Evolutionary conservation across 345 rosid species (phyloP), one percentile per base, ranked within the genome.

Genomic region (Balakata baccata): DNA sequence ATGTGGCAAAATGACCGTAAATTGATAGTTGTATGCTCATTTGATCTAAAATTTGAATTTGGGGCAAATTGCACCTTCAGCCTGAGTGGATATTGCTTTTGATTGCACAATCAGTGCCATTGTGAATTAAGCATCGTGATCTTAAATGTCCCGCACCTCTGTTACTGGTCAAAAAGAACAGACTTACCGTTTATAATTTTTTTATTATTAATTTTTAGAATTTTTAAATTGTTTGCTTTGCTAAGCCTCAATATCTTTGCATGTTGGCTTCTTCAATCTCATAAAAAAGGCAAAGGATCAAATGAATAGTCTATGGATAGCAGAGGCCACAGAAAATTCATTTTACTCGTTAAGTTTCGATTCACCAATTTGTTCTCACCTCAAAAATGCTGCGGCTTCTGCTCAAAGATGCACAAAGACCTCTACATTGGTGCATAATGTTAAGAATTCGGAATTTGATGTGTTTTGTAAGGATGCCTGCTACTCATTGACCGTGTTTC

Each of bases 301-400:
- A 34, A 75, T 60, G 64, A 90, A 93, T 86, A 79, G 84, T 58
- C 78, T 90, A 56, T 92, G 98, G 94, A 89, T 91, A 4, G 88
- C 97, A 34, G 97, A 95, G 66, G 91, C 93, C 60, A 91, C 93
- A 63, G 97, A 91, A 74, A 93, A 95, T 78, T 89, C 97, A 63
- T 79, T 74, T 43, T 90, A 92, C 71, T 82, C 75, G 64, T 64
- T 86, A 51, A 85, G 74, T 76, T 87, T 88, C 17, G 86, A 82
- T 79, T 70, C 79, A 64, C 77, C 84, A 46, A 63, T 43, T 67
- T 84, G 88, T 74, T 82, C 84, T 53, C 97, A 91, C 84, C 93
- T 95, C 17, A 89, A 74, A 89, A 81, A 51, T 77, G 89, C 84
- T 53, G 86, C 86, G 64, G 73, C 79, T 43, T 75, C 87, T 51